Base-by-base conservation (phyloP, 1,139 yeast species). In the Wickerhamomyces sp. region DNA sequence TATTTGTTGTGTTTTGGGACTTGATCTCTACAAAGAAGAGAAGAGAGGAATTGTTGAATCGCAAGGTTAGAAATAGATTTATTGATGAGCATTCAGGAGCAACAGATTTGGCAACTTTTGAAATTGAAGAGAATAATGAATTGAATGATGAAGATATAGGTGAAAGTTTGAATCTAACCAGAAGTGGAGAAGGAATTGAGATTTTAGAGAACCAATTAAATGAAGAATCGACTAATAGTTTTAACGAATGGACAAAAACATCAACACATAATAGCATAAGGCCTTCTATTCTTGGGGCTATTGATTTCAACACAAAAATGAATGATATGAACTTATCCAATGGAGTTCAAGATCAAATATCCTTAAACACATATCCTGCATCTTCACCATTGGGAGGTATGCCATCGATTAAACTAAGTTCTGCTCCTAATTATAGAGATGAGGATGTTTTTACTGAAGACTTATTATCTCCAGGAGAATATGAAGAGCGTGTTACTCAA, bases 251-350 rank as follows among this genome's bases (percentile, higher is more conserved):
- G 56, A 40, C 49, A 4, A 36, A 35, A 32, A 14, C 40, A 18
- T 32, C 41, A 21, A 17, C 43, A 16, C 34, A 41, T 33, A 9
- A 38, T 19, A 42, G 43, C 5, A 57, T 69, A 14, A 48, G 75
- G 39, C 72, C 75, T 1, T 70, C 76, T 0, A 48, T 72, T 9
- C 55, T 68, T 31, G 60, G 66, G 30, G 75, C 76, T 1, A 51
- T 72, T 20, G 74, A 68, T 37, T 58, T 65, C 39, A 63, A 61
- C 30, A 36, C 37, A 26, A 46, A 46, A 30, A 31, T 47, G 37
- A 35, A 38, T 8, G 44, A 39, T 7, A 20, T 42, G 25, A 32
- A 14, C 3, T 24, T 24, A 32, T 5, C 6, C 13, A 24, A 21
- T 21, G 24, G 24, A 21, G 10, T 10, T 12, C 6, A 5, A 15